These are phyloP conservation scores for Neckera pumila DNA, from an alignment of 225 moss, liverwort and hornwort species.

Conservation along the genomic window DNA sequence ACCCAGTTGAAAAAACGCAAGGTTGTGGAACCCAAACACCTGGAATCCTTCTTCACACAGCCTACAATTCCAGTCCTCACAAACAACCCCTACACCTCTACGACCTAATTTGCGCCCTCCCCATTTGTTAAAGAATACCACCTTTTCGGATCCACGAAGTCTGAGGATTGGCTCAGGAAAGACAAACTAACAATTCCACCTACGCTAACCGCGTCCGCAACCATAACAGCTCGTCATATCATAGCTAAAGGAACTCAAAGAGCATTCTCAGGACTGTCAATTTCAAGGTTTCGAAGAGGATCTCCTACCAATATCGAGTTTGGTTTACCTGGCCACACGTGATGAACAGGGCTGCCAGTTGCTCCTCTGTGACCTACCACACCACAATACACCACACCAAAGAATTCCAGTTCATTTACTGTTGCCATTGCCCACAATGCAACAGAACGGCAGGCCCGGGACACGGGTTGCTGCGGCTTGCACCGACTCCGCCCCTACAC, in stretches of 20 bases:
- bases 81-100: neutral
- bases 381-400: slow-evolving; percentile 2
- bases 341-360: slow-evolving; percentile 91
- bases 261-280: neutral
- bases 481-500: neutral
- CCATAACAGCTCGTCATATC: neutral
- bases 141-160: neutral
- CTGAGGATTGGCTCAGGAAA: neutral
- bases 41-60: neutral
- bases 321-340: slow-evolving; percentile 73
- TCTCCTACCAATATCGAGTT: neutral
- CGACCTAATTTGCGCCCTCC: neutral
- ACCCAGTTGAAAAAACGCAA: neutral
- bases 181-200: neutral
- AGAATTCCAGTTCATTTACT: neutral
- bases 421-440: neutral
- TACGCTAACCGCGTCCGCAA: neutral
- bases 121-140: neutral
- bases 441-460: neutral
- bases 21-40: neutral
- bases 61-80: neutral
- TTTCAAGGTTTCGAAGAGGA: neutral
- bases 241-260: neutral
- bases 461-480: neutral
- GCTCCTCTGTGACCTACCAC: slow-evolving; percentile 85